A percentile compares a stretch with the other conserved stretches of the same genome.
Evolutionary conservation across 305 asterid species (phyloP).

Genomic region (Fraxinus albicans): DNA sequence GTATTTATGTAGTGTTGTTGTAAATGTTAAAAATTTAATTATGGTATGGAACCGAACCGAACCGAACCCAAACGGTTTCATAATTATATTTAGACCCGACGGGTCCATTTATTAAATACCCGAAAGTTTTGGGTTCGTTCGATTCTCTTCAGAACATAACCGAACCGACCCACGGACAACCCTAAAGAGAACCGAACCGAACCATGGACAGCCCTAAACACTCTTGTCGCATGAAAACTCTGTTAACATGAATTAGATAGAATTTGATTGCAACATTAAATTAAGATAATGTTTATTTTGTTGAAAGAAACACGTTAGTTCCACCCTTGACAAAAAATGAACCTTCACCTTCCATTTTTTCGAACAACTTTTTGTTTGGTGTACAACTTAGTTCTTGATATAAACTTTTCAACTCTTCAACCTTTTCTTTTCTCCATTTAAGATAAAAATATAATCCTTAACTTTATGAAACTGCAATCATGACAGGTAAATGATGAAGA

Average conservation of each 20-base stretch:
- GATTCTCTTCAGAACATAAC: too few relatives aligned
- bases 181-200: too few relatives aligned
- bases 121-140: too few relatives aligned
- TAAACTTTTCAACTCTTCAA: conserved; percentile 12
- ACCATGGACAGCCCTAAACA: too few relatives aligned
- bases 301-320: background rate
- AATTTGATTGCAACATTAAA: background rate
- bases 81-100: too few relatives aligned
- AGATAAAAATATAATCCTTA: background rate
- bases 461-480: background rate
- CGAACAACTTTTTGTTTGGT: background rate
- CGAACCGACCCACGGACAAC: too few relatives aligned
- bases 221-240: too few relatives aligned
- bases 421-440: background rate
- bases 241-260: background rate
- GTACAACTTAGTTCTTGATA: conserved; percentile 15
- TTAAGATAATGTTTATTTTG: conserved; percentile 11
- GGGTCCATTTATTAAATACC: too few relatives aligned
- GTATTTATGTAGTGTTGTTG: too few relatives aligned
- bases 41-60: too few relatives aligned
- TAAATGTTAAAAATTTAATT: too few relatives aligned
- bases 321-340: background rate
- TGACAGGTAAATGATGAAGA: background rate
- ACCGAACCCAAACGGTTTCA: too few relatives aligned
- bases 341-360: background rate